These are phyloP conservation scores for Akebia trifoliata DNA, from an alignment of 164 flowering plant species.

Conservation along the genomic window DNA sequence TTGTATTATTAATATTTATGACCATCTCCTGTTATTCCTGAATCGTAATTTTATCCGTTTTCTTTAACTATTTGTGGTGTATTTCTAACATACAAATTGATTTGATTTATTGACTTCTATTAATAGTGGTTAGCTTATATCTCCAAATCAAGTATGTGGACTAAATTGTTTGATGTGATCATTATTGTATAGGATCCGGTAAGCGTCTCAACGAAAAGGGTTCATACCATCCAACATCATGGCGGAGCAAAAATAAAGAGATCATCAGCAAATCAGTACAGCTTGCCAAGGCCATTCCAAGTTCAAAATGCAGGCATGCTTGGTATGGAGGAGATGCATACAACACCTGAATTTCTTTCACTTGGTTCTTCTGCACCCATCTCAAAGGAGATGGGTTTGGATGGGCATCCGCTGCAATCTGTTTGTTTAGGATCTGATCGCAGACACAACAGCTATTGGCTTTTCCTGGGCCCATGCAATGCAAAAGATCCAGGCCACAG, in stretches of 20 bases:
- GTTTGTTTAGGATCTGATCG: slow-evolving; percentile 88
- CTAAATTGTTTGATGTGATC: not conserved
- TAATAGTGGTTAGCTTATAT: not conserved
- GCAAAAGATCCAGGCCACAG: slow-evolving; percentile 79
- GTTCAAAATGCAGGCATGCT: slow-evolving; percentile 19
- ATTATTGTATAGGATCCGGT: slow-evolving; percentile 39
- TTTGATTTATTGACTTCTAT: no score
- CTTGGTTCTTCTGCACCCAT: slow-evolving; percentile 47
- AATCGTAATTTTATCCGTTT: no score
- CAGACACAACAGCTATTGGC: slow-evolving; percentile 94
- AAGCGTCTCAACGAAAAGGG: slow-evolving; percentile 22
- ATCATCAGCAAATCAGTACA: slow-evolving; percentile 33
- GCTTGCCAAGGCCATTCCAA: slow-evolving; percentile 18
- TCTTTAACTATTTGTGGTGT: no score
- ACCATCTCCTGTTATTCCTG: no score
- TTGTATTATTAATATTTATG: no score
- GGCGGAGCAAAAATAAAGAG: slow-evolving; percentile 89
- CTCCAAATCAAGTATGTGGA: not conserved
- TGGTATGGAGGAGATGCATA: slow-evolving; percentile 15
- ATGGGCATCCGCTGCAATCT: slow-evolving; percentile 78
- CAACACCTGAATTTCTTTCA: slow-evolving; percentile 27
- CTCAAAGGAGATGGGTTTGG: slow-evolving; percentile 23
- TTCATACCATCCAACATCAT: slow-evolving; percentile 27
- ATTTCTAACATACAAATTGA: no score
- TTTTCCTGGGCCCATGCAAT: slow-evolving; percentile 91